Base-by-base conservation (phyloP, 2,329 filamentous ascomycete species). In the Trichoderma aggressivum region DNA sequence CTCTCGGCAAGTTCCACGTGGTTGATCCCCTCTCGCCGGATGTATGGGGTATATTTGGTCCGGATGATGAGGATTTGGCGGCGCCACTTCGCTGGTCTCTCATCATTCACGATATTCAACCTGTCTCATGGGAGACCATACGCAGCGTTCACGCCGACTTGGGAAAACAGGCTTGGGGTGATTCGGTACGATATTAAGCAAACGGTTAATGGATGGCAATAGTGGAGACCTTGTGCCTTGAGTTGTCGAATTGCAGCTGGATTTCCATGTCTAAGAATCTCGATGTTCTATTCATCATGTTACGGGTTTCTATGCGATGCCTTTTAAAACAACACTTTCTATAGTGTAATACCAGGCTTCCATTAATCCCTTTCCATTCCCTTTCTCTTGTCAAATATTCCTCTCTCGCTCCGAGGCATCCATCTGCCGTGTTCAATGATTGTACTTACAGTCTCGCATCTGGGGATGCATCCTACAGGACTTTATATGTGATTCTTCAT, bases 51-150 rank as follows among this genome's bases (percentile, higher is more conserved):
- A 3, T 5, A 58, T 16, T n/a, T 11, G 6, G 5, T 12, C n/a
- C 21, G 12, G 43, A 36, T 53, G 58, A 70, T 28, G 28, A 56
- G n/a, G 10, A n/a, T n/a, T n/a, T n/a, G 7, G 73, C 77, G 16
- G 71, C 72, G 60, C n/a, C n/a, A n/a, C 65, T 75, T 2, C 75
- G 78, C 6, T 80, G 77, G 75, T 73, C 71, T 3, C 66, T 79
- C 7, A 18, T 71, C 26, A 72, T 80, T 18, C 58, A 78, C 43
- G 74, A 74, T 30, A 79, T 81, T n/a, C 73, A 74, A 8, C 72
- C 73, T 7, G 72, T 74, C 5, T 74, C 72, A 1, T 80, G 79
- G 80, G 77, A 78, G 47, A 76, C 79, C 24, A 77, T 81, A 16
- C 67, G 72, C 24, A 28, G 34, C 14, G 75, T 72, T 12, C 26